phyloP scores from a whole-genome alignment of 108 stramenopile genomes.

The Chaetoceros tenuissimus region DNA sequence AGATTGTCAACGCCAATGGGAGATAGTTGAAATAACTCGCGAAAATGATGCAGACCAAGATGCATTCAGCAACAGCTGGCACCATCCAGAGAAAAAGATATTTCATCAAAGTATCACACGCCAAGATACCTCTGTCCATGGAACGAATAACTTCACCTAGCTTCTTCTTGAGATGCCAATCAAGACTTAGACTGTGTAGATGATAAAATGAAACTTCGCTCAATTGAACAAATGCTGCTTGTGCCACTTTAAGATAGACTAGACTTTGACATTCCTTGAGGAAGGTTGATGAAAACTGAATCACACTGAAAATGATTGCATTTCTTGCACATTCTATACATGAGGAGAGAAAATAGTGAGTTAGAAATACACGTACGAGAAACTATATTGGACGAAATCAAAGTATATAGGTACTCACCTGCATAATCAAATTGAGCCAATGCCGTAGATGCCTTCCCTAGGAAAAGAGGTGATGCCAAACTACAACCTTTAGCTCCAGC shows the following conservation, averaged over 20 bases:
- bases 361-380: too few species aligned
- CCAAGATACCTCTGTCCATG: constrained; percentile 90
- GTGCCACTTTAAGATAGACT: constrained; percentile 92
- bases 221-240: constrained; percentile 94
- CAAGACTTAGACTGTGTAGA: constrained; percentile 79
- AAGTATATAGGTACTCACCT: too few species aligned
- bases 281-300: constrained; percentile 55
- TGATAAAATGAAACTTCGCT: constrained; percentile 84
- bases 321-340: constrained; percentile 41
- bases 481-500: constrained; percentile 71
- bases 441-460: constrained; percentile 82
- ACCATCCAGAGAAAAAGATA: constrained; percentile 91
- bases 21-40: constrained; percentile 81
- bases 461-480: constrained; percentile 70
- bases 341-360: too few species aligned
- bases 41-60: constrained; percentile 87
- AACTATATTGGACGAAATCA: too few species aligned
- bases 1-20: constrained; percentile 71
- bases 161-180: constrained; percentile 95
- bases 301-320: constrained; percentile 43
- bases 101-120: constrained; percentile 84
- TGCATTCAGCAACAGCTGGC: constrained; percentile 84
- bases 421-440: constrained; percentile 67
- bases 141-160: constrained; percentile 87
- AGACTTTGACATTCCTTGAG: constrained; percentile 88